Base-by-base conservation (phyloP, 2,329 filamentous ascomycete genomes). In the Neonectria hederae region DNA sequence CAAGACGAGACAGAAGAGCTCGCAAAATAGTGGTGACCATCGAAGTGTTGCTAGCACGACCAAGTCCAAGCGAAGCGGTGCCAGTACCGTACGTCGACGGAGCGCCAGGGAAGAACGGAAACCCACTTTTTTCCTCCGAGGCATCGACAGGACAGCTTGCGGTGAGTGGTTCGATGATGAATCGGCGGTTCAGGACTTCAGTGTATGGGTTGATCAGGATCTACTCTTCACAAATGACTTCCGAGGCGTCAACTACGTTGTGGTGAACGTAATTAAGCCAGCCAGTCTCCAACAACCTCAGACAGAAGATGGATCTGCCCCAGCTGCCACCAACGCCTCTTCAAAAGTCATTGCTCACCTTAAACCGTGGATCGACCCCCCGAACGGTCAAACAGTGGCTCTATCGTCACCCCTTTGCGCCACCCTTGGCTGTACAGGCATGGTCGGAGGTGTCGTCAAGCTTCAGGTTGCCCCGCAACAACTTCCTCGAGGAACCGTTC, bases 391-490 rank as follows among this genome's bases (percentile, higher is more conserved):
- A 67, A 92, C 95, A 65, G 87, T 89, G 53, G 93, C 93, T 1
- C 82, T 99, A 24, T 98, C 96, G 1, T 87, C 89, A 0, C 80
- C 89, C 4, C 82, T 99, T 7, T 97, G 92, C 77, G 86, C 87
- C 30, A 87, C 91, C 1, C 83, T 99, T 22, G 90, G 89, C 2
- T 89, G 87, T 56, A 82, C 87, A 42, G 90, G 89, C 2, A 86
- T 97, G 55, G 92, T 97, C 10, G 96, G 96, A 13, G 93, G 94
- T 0, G 88, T 98, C 45, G 87, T 97, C 60, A 93, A 95, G 65
- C 85, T 99, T 30, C 94, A 98, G 75, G 90, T 92, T 10, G 94
- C 95, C 1, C 89, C 92, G 14, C 82, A 86, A 43, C 92, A 91
- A 56, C 81, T 93, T n/a, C 83, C 89, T 6, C 88, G 89, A 63